phyloP scores from a whole-genome alignment of 257 asterid genomes.

The Asclepias syriaca region DNA sequence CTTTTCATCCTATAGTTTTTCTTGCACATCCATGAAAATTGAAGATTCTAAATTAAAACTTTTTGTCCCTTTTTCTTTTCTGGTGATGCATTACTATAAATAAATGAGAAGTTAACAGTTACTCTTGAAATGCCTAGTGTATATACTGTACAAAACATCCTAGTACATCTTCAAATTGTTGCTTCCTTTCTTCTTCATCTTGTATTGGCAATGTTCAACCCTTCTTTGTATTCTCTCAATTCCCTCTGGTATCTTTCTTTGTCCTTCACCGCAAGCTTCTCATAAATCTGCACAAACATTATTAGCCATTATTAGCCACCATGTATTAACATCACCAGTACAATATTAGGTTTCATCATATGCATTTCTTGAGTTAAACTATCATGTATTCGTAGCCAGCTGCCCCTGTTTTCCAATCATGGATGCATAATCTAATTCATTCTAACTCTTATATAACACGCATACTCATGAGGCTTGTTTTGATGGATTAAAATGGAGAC shows the following conservation, averaged over 20 bases:
- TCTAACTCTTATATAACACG: no score
- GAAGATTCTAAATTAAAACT: no score
- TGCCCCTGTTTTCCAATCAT: no score
- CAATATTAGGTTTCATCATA: not conserved
- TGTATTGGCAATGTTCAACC: constrained; percentile 11
- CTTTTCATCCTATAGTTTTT: no score
- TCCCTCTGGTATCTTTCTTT: constrained; percentile 67
- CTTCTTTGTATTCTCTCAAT: constrained; percentile 55
- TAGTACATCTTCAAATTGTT: not conserved
- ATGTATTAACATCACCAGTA: not conserved
- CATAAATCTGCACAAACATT: constrained; percentile 49
- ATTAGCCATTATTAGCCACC: not conserved
- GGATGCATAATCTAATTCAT: no score
- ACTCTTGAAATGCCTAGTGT: not conserved
- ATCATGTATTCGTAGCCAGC: no score
- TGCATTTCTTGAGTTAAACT: no score
- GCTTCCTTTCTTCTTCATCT: not conserved
- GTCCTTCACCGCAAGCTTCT: constrained; percentile 50
- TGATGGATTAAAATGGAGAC: not conserved
- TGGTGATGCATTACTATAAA: not conserved
- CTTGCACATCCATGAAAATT: no score
- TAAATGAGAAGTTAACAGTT: not conserved
- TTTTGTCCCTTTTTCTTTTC: no score
- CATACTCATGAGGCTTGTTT: no score
- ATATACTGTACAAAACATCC: constrained; percentile 4